Evolutionary conservation across 2,329 filamentous ascomycete genomes (phyloP).

Genomic region (Cordyceps javanica): DNA sequence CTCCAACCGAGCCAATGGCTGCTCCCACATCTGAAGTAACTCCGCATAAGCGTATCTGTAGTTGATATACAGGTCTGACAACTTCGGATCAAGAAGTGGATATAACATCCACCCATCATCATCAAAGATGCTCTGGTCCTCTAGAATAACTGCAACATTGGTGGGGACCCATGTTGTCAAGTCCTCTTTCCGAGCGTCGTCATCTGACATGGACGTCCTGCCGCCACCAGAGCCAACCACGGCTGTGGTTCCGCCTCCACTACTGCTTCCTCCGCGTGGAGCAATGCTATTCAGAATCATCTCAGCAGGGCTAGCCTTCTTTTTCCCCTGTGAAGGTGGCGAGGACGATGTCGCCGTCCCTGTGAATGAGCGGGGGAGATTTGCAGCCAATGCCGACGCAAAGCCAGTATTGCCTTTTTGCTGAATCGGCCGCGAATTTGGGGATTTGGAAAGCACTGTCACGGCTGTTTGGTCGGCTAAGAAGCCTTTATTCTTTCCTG

Average conservation of each 20-base stretch:
- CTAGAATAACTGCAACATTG: constrained; percentile 46
- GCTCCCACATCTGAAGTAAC: constrained; percentile 60
- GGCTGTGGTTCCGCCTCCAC: constrained; percentile 43
- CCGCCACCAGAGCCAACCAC: constrained; percentile 40
- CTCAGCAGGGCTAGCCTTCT: constrained; percentile 57
- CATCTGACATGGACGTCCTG: constrained; percentile 48
- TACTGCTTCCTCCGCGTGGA: constrained; percentile 37
- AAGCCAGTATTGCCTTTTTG: constrained; percentile 50
- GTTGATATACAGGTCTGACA: constrained; percentile 44
- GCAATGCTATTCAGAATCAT: constrained; percentile 50
- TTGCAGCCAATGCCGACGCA: constrained; percentile 49
- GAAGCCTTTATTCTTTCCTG: constrained; percentile 42
- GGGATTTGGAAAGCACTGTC: constrained; percentile 53
- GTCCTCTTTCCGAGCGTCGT: constrained; percentile 44
- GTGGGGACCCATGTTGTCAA: constrained; percentile 42
- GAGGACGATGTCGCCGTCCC: constrained; percentile 34
- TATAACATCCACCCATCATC: constrained; percentile 60
- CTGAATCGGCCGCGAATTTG: constrained; percentile 44
- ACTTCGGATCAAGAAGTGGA: constrained; percentile 49
- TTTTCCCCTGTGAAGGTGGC: constrained; percentile 38
- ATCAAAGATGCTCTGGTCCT: constrained; percentile 60
- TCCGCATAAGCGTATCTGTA: constrained; percentile 64
- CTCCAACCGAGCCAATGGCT: constrained; percentile 57
- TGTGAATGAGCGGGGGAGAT: constrained; percentile 43
- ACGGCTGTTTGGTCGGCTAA: constrained; percentile 40